phyloP scores from a whole-genome alignment of 108 stramenopile genomes.

The Cyclostephanos tholiformis region DNA sequence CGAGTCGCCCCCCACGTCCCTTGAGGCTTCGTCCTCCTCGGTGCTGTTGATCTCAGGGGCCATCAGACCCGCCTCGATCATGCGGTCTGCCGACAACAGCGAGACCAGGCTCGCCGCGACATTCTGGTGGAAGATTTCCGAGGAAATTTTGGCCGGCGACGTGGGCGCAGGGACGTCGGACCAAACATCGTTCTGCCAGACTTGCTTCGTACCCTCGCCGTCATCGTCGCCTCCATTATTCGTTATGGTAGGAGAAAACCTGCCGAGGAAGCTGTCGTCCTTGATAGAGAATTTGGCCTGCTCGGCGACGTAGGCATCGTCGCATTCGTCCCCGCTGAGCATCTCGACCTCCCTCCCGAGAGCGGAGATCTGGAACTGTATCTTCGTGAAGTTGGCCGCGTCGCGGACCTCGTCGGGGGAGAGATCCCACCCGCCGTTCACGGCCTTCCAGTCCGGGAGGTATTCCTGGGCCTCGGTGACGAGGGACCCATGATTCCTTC shows the following conservation, averaged over 20 bases:
- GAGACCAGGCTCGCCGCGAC: slow-evolving; percentile 57
- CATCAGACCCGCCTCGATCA: slow-evolving; percentile 28
- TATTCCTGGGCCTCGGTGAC: slow-evolving; percentile 3
- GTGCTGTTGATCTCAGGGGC: slow-evolving; percentile 13
- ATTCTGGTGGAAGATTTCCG: slow-evolving; percentile 61
- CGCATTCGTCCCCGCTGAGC: slow-evolving; percentile 23
- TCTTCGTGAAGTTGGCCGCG: slow-evolving; percentile 43
- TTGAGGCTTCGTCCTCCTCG: slow-evolving; percentile 26
- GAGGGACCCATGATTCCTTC: background rate
- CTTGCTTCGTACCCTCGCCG: background rate
- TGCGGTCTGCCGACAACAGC: slow-evolving; percentile 45
- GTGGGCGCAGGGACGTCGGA: slow-evolving; percentile 28
- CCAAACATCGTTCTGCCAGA: slow-evolving; percentile 42
- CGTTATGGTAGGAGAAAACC: background rate
- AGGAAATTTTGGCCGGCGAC: slow-evolving; percentile 26
- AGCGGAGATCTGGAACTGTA: slow-evolving; percentile 31
- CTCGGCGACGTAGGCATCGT: background rate
- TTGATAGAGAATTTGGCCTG: background rate
- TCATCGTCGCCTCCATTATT: background rate
- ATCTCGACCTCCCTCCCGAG: slow-evolving; percentile 35
- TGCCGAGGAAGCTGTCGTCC: background rate
- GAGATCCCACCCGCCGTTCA: slow-evolving; percentile 10
- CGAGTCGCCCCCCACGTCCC: slow-evolving; percentile 34
- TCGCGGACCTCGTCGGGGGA: slow-evolving; percentile 33
- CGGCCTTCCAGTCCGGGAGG: slow-evolving; percentile 12